These are phyloP conservation scores for Meyerozyma smithsonii DNA, from an alignment of 1,139 yeast genomes.

Conservation along the genomic window DNA sequence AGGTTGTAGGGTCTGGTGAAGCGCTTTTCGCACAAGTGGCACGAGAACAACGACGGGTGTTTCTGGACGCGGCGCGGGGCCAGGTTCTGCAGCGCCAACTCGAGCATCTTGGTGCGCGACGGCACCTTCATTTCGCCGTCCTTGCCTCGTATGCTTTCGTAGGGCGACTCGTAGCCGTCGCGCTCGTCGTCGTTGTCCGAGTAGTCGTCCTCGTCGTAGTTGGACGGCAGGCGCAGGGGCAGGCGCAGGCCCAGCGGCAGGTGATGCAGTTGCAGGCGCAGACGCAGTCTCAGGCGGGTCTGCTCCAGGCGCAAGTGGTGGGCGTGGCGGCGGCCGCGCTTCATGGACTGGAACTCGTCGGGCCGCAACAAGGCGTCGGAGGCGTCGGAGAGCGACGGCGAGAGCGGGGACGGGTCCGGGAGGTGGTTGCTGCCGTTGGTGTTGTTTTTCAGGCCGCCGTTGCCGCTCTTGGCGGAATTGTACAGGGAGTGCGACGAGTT, in stretches of 20 bases:
- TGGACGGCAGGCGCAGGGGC: conserved; percentile 3
- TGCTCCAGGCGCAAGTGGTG: not conserved
- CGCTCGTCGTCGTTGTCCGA: conserved; percentile 10
- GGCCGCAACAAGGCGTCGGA: conserved; percentile 24
- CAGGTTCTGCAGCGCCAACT: conserved; percentile 52
- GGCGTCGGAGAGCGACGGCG: not conserved
- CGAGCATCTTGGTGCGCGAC: conserved; percentile 56
- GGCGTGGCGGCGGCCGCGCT: conserved; percentile 27
- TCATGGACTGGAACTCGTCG: conserved; percentile 28
- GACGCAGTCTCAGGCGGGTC: conserved; percentile 1
- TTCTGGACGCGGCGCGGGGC: conserved; percentile 58
- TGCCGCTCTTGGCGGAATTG: conserved; percentile 15
- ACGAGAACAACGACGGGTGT: conserved; percentile 75
- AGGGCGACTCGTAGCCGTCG: conserved; percentile 10
- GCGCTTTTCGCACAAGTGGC: conserved; percentile 78
- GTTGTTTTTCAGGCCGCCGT: conserved; percentile 3
- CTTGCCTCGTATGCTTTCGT: conserved; percentile 4
- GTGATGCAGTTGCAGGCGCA: conserved; percentile 1
- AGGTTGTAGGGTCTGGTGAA: conserved; percentile 91
- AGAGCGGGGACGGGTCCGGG: not conserved
- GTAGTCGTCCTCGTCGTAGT: conserved; percentile 7
- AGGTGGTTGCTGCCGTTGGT: not conserved
- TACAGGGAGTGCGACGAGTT: conserved; percentile 28
- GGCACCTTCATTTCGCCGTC: conserved; percentile 15
- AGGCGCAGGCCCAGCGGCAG: conserved; percentile 1